phyloP scores from a whole-genome alignment of 2,329 filamentous ascomycete genomes.

The Aspergillus piperis region DNA sequence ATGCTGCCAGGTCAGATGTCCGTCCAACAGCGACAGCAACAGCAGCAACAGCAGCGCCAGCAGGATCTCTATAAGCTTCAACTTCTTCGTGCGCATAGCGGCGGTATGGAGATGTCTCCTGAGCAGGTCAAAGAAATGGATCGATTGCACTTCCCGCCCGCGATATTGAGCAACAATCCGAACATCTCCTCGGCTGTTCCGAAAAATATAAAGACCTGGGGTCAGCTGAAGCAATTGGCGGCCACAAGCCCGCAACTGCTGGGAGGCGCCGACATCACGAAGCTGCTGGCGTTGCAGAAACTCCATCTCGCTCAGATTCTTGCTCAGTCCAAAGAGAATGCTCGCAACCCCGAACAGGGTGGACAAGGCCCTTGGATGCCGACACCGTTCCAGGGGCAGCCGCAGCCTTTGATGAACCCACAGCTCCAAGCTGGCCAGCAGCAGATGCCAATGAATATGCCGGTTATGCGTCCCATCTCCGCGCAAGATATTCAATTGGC shows the following conservation, averaged over 20 bases:
- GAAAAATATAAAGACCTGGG: conserved; percentile 56
- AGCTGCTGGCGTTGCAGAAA: conserved; percentile 44
- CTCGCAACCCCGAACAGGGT: conserved; percentile 25
- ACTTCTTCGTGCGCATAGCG: conserved; percentile 35
- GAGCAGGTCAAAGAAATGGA: conserved; percentile 50
- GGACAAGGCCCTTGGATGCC: conserved; percentile 26
- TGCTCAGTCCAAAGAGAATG: conserved; percentile 29
- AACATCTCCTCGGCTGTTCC: conserved; percentile 45
- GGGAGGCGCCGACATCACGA: conserved; percentile 43
- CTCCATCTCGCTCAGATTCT: conserved; percentile 48
- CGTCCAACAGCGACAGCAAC: conserved; percentile 33
- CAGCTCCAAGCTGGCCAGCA: conserved; percentile 34
- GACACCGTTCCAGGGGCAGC: conserved; percentile 28
- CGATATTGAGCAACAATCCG: conserved; percentile 36
- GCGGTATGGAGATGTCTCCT: conserved; percentile 39
- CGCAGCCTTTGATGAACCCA: conserved; percentile 31
- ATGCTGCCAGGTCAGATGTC: conserved; percentile 35
- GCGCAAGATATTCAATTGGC: conserved; percentile 39
- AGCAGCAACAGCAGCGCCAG: conserved; percentile 31
- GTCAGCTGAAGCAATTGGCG: conserved; percentile 58
- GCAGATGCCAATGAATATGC: conserved; percentile 30
- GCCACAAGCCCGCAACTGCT: conserved; percentile 48
- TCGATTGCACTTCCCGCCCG: conserved; percentile 38
- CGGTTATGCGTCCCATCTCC: conserved; percentile 37
- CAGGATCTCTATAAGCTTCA: conserved; percentile 36